These are phyloP conservation scores for Tieghemostelium lacteum DNA, from an alignment of 78 protist species.

Conservation along the genomic window DNA sequence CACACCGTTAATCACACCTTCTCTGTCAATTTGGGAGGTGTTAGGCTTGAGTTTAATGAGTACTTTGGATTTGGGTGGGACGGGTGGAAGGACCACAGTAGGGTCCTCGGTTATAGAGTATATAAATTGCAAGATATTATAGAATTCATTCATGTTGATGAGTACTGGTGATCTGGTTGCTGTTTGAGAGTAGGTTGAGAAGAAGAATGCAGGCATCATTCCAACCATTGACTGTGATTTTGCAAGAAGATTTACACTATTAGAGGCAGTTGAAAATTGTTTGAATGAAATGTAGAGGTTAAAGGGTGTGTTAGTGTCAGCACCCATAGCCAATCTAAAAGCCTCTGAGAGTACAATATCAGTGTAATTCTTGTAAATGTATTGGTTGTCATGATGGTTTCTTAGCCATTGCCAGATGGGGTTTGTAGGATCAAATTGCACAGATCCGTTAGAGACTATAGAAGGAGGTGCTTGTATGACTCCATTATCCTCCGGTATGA, in stretches of 20 bases:
- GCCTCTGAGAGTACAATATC: conserved; percentile 83
- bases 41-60: conserved; percentile 40
- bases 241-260: conserved; percentile 32
- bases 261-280: neutral
- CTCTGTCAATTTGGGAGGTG: conserved; percentile 38
- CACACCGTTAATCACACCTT: conserved; percentile 74
- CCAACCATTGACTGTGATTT: conserved; percentile 70
- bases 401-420: conserved; percentile 33
- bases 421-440: neutral
- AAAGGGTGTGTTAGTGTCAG: conserved; percentile 60
- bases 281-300: conserved; percentile 13
- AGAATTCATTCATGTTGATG: conserved; percentile 64
- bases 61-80: conserved; percentile 44
- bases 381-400: conserved; percentile 6
- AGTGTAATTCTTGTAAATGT: conserved; percentile 73
- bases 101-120: conserved; percentile 9
- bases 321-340: conserved; percentile 59
- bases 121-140: conserved; percentile 32
- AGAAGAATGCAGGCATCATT: conserved; percentile 86
- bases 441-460: neutral
- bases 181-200: conserved; percentile 72
- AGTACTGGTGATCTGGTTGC: conserved; percentile 73
- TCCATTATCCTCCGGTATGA: conserved; percentile 13
- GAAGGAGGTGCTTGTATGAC: conserved; percentile 25
- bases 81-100: conserved; percentile 12